Evolutionary conservation across 2,329 filamentous ascomycete species (phyloP).

Genomic region (Alternaria incomplexa): DNA sequence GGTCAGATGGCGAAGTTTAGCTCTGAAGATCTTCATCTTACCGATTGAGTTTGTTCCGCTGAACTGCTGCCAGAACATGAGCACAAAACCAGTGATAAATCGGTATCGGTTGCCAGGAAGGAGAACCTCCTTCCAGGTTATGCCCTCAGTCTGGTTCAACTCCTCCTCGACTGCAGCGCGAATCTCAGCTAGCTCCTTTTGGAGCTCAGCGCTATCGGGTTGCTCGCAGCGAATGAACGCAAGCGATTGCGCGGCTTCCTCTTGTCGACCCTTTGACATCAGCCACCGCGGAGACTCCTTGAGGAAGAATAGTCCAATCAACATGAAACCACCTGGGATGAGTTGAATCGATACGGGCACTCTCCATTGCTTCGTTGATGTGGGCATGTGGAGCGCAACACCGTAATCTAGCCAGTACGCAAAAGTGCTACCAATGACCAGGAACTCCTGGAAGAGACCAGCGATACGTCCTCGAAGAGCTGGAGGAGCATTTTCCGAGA

Average conservation of each 20-base stretch:
- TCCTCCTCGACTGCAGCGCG: conserved; percentile 70
- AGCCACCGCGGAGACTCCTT: conserved; percentile 55
- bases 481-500: conserved; percentile 59
- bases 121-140: conserved; percentile 49
- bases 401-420: conserved; percentile 53
- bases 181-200: conserved; percentile 68
- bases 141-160: conserved; percentile 65
- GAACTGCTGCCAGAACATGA: conserved; percentile 83
- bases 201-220: conserved; percentile 51
- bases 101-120: conserved; percentile 64
- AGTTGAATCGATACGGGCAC: conserved; percentile 68
- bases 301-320: conserved; percentile 52
- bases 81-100: conserved; percentile 73
- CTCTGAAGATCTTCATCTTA: neutral
- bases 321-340: conserved; percentile 68
- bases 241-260: conserved; percentile 66
- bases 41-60: conserved; percentile 74
- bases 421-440: conserved; percentile 51
- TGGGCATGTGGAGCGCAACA: conserved; percentile 51
- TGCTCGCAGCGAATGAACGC: conserved; percentile 11
- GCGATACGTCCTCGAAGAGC: conserved; percentile 66
- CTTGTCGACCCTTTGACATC: conserved; percentile 50
- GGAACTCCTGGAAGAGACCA: conserved; percentile 56
- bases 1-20: conserved; percentile 37
- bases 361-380: conserved; percentile 54